These are phyloP conservation scores for Lasiosphaeria hispida DNA, from an alignment of 495 filamentous ascomycete species.

Conservation along the genomic window DNA sequence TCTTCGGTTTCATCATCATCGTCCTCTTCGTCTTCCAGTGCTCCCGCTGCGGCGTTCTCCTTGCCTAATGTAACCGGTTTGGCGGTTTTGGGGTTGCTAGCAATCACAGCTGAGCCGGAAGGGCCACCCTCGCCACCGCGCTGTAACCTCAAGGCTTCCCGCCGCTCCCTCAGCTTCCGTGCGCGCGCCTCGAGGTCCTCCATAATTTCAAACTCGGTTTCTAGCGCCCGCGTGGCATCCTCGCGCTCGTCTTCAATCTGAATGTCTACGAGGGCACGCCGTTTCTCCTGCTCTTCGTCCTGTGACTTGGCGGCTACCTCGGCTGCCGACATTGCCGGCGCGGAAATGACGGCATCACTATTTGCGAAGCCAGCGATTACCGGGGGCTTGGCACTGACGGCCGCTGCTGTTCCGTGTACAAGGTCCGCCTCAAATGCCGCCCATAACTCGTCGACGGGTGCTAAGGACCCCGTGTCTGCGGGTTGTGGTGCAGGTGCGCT, in stretches of 20 bases:
- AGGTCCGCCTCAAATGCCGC: conserved; percentile 89
- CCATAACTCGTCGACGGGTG: conserved; percentile 76
- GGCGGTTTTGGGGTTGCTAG: conserved; percentile 22
- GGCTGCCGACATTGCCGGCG: conserved; percentile 65
- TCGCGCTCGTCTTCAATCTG: conserved; percentile 71
- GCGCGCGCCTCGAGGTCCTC: conserved; percentile 82
- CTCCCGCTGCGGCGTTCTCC: conserved; percentile 37
- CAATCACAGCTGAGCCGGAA: conserved; percentile 4
- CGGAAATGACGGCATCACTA: conserved; percentile 62
- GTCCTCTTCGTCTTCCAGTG: conserved; percentile 45
- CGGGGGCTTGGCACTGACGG: conserved; percentile 14
- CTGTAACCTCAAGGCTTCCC: conserved; percentile 48
- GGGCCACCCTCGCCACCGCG: conserved; percentile 17
- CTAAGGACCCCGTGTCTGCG: conserved; percentile 10
- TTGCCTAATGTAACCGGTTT: conserved; percentile 22
- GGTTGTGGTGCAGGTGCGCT: conserved; percentile 18
- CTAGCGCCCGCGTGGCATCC: conserved; percentile 74
- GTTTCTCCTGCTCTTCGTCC: conserved; percentile 53
- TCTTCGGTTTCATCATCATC: conserved; percentile 59
- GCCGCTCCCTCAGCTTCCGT: conserved; percentile 66
- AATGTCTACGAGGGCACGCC: conserved; percentile 60
- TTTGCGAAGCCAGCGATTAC: conserved; percentile 24
- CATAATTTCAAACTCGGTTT: conserved; percentile 95
- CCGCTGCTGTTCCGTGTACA: conserved; percentile 44
- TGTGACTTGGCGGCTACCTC: conserved; percentile 70